phyloP scores from a whole-genome alignment of 2,329 filamentous ascomycete genomes.

The Colletotrichum zoysiae region DNA sequence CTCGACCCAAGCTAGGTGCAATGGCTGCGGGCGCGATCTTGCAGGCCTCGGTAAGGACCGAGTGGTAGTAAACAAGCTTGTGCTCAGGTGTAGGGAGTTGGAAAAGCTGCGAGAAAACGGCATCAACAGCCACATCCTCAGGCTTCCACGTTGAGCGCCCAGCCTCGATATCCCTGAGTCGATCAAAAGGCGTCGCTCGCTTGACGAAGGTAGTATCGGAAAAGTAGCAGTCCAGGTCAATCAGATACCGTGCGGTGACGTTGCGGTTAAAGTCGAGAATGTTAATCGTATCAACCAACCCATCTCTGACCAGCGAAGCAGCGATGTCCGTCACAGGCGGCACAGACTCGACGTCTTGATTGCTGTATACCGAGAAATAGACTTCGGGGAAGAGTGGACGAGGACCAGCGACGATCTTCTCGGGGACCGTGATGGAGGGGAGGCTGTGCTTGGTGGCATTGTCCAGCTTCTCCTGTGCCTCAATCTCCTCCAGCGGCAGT shows the following conservation, averaged over 20 bases:
- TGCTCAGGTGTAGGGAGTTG: conserved; percentile 89
- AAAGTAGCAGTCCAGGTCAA: conserved; percentile 96
- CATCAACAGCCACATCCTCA: conserved; percentile 96
- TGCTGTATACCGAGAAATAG: conserved; percentile 91
- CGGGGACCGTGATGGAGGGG: conserved; percentile 81
- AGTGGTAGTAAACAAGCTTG: conserved; percentile 97
- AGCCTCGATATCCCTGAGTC: conserved; percentile 77
- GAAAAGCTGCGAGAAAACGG: conserved; percentile 95
- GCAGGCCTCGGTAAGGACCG: conserved; percentile 93
- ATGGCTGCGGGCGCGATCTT: conserved; percentile 97
- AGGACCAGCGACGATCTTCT: conserved; percentile 79
- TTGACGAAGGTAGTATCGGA: conserved; percentile 91
- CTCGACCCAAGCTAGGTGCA: conserved; percentile 90
- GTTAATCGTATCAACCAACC: conserved; percentile 92
- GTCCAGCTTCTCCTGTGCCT: conserved; percentile 70
- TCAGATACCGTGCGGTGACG: conserved; percentile 86
- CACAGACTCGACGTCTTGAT: conserved; percentile 90
- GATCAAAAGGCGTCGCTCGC: conserved; percentile 91
- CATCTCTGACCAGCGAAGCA: conserved; percentile 86
- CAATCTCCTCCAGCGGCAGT: conserved; percentile 71
- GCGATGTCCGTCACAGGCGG: conserved; percentile 82
- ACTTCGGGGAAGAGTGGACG: conserved; percentile 90
- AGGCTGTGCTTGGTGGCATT: conserved; percentile 80
- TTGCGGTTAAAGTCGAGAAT: conserved; percentile 93
- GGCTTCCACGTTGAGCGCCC: conserved; percentile 91